Percentiles rank a stretch among this genome's conserved stretches.
phyloP scores from a whole-genome alignment of 495 filamentous ascomycete species.

The Aspergillus baeticus region DNA sequence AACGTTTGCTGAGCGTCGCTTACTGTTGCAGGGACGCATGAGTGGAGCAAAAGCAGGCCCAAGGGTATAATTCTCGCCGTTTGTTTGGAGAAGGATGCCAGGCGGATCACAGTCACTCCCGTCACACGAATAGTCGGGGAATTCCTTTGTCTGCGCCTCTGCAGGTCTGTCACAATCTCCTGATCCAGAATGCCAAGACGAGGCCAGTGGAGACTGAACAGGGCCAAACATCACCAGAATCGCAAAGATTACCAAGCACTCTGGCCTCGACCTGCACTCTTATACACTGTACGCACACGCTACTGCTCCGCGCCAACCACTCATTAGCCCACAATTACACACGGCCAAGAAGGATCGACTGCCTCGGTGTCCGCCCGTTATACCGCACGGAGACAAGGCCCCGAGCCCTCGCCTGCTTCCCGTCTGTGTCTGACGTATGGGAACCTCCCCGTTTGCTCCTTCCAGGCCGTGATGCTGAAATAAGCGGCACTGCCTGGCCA shows the following conservation, averaged over 20 bases:
- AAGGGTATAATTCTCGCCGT: too few relatives aligned
- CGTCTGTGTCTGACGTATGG: not conserved
- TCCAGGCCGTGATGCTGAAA: conserved; percentile 5
- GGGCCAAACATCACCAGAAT: too few relatives aligned
- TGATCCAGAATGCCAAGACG: too few relatives aligned
- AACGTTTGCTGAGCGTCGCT: too few relatives aligned
- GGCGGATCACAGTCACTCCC: too few relatives aligned
- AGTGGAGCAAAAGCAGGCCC: too few relatives aligned
- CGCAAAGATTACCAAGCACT: conserved; percentile 11
- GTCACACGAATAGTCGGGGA: too few relatives aligned
- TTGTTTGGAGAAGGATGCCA: too few relatives aligned
- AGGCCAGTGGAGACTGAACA: too few relatives aligned
- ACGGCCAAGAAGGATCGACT: conserved; percentile 8
- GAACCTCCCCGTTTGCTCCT: conserved; percentile 2
- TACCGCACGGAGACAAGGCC: not conserved
- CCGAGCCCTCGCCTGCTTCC: not conserved
- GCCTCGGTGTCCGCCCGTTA: not conserved
- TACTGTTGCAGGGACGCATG: too few relatives aligned
- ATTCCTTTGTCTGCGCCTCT: too few relatives aligned
- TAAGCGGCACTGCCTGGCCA: not conserved
- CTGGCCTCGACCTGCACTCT: conserved; percentile 4
- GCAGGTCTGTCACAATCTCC: too few relatives aligned
- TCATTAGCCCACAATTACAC: conserved; percentile 11
- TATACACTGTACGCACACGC: not conserved
- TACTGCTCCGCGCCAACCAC: not conserved